Conservation (phyloP, 2,329 filamentous ascomycete genomes). For the Penicillium fuscoglaucum region DNA sequence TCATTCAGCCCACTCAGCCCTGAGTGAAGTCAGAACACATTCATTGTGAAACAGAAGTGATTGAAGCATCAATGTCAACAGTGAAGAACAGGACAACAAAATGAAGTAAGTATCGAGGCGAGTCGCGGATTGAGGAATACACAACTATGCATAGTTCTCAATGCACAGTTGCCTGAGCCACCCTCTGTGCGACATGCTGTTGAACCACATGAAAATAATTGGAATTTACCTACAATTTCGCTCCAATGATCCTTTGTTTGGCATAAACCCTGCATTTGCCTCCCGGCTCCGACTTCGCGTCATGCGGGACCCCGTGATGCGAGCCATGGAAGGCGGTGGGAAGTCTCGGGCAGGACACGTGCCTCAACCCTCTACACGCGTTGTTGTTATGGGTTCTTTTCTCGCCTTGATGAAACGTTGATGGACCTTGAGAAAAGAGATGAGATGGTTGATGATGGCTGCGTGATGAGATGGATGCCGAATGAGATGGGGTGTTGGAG, state of each 20-base stretch:
- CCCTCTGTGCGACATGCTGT: background rate
- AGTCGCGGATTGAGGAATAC: background rate
- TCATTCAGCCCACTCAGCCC: slow-evolving; percentile 17
- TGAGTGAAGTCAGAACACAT: slow-evolving; percentile 14
- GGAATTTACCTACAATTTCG: background rate
- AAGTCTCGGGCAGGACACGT: background rate
- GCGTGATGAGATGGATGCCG: background rate
- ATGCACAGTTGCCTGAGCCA: background rate
- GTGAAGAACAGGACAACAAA: background rate
- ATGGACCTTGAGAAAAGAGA: background rate
- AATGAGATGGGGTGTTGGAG: background rate
- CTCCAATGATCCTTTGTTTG: background rate
- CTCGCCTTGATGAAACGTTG: background rate
- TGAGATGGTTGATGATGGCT: background rate
- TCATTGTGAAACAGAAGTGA: background rate
- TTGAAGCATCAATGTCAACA: too few species aligned
- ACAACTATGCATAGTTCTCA: background rate
- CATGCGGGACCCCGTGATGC: slow-evolving; percentile 21
- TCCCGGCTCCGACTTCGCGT: slow-evolving; percentile 45
- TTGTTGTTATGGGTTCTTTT: background rate
- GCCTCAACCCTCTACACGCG: background rate
- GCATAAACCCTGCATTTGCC: slow-evolving; percentile 17
- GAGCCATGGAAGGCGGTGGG: slow-evolving; percentile 7
- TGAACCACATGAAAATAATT: background rate
- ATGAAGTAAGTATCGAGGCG: too few species aligned